A percentile compares a stretch with the other conserved stretches of the same genome.
Evolutionary conservation across 768 basidiomycete genomes (phyloP).

Genomic region (Tricholoma terreum): DNA sequence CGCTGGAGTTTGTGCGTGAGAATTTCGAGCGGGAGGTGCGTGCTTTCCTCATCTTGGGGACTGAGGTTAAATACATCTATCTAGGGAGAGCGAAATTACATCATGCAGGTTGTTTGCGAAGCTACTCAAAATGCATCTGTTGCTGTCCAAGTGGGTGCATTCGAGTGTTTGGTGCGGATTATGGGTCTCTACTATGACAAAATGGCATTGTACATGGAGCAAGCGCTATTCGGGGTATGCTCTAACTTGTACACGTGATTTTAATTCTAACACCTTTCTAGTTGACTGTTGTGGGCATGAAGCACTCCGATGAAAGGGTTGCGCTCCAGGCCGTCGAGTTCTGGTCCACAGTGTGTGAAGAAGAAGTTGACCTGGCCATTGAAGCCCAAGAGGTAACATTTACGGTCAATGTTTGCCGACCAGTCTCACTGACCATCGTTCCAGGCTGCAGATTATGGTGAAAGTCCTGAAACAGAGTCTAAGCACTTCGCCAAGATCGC

Average conservation of each 20-base stretch:
- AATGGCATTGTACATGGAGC: conserved; percentile 99
- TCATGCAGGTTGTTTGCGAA: conserved; percentile 99
- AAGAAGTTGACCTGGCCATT: conserved; percentile 88
- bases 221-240: conserved; percentile 93
- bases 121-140: conserved; percentile 85
- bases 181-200: conserved; percentile 99
- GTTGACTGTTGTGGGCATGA: conserved; percentile 98
- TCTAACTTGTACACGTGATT: conserved; percentile 7
- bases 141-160: conserved; percentile 90
- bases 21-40: conserved; percentile 96
- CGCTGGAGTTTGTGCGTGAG: conserved; percentile 94
- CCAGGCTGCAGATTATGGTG: conserved; percentile 88
- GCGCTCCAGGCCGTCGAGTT: conserved; percentile 97
- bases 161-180: conserved; percentile 92
- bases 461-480: conserved; percentile 80
- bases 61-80: conserved; percentile 10
- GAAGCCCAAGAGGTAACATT: conserved; percentile 82
- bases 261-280: conserved; percentile 30
- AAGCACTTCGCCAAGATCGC: conserved; percentile 94
- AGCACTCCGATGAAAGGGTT: conserved; percentile 84
- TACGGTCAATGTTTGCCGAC: background rate
- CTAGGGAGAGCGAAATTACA: conserved; percentile 98
- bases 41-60: conserved; percentile 6
- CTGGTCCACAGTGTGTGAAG: conserved; percentile 99
- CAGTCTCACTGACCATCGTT: conserved; percentile 7